These are phyloP conservation scores for Populus tremula DNA, from an alignment of 345 rosid genomes.

Conservation along the genomic window DNA sequence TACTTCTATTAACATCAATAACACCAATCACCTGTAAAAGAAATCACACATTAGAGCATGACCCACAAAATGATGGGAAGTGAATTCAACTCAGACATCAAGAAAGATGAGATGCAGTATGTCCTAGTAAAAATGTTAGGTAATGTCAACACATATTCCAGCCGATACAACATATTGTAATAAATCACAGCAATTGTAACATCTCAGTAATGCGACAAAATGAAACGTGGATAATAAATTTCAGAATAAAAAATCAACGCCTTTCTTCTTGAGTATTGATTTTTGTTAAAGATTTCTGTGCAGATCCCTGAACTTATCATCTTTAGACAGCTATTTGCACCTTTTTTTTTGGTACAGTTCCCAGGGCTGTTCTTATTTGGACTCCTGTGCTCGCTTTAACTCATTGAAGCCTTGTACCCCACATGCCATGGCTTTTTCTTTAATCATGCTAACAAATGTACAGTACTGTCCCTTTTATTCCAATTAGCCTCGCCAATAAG, in stretches of 20 bases:
- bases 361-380: no score
- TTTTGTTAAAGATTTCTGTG: background rate
- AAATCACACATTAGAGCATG: background rate
- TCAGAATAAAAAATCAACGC: background rate
- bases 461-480: background rate
- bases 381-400: no score
- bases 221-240: background rate
- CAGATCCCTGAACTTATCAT: background rate
- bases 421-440: background rate
- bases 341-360: background rate
- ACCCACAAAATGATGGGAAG: background rate
- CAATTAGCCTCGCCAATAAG: background rate
- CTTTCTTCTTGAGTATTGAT: background rate
- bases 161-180: background rate
- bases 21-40: constrained; percentile 76
- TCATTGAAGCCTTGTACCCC: background rate
- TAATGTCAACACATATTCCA: background rate
- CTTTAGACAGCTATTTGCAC: background rate
- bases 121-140: background rate
- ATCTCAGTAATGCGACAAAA: background rate
- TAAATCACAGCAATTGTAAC: background rate
- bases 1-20: constrained; percentile 74
- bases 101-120: background rate
- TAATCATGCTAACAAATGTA: background rate
- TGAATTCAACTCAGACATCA: background rate